Base-by-base conservation (phyloP, 345 rosid species). In the Lepidium aucheri region DNA sequence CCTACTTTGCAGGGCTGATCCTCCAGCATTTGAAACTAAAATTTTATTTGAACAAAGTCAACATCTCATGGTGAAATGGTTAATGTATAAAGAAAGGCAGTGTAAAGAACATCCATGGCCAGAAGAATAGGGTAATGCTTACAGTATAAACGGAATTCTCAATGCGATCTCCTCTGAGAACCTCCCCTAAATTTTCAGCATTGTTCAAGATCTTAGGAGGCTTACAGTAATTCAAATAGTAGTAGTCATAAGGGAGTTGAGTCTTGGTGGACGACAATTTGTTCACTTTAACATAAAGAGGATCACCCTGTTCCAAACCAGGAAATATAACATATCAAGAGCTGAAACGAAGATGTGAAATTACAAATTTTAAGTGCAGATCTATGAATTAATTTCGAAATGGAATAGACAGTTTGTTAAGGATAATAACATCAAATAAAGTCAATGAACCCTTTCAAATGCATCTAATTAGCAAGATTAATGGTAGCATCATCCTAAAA, bases 131-230 rank as follows among this genome's bases (percentile, higher is more conserved):
- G 49, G 0, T 26, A 53, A 51, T 20, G 33, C 94, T 86, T 72
- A 93, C 97, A 49, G 71, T 78, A 69, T 88, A 90, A 15, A 90
- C 72, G 7, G 98, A 93, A 73, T 93, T 93, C 84, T 93, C 98
- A 50, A 93, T 93, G 50, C 98, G 93, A 70, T 93, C 98, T 59
- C 98, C 98, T 57, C 97, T 85, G 52, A 93, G 97, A 70, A 88
- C 96, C 86, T 80, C 99, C 51, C 98, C 96, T 74, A 90, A 71
- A 76, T 90, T 90, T 53, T 90, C 97, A 2, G 92, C 97, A 65
- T 24, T 90, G 81, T 86, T 93, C 69, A 77, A 5, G 74, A 90
- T 88, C 83, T 82, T 83, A 2, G 47, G 1, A 2, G 97, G 96
- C 83, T 82, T 83, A 72, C 97, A 93, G 78, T 85, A 90, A 26